Percentiles rank a stretch among this genome's conserved stretches.
phyloP scores from a whole-genome alignment of 495 filamentous ascomycete species.

The Beverwykella pulmonaria region DNA sequence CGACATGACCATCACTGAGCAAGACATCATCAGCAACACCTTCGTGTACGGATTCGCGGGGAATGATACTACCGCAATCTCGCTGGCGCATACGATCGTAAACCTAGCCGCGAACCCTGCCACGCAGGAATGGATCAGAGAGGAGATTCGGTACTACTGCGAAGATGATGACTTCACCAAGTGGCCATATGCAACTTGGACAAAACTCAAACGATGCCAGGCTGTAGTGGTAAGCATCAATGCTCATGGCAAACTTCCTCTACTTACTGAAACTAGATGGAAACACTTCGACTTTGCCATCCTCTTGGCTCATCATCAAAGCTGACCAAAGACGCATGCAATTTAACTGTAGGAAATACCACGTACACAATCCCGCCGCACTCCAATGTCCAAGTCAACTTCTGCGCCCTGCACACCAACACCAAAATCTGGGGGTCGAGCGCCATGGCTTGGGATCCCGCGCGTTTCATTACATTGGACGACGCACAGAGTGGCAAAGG shows the following conservation, averaged over 20 bases:
- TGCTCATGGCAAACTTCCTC: no score
- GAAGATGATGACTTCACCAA: constrained; percentile 17
- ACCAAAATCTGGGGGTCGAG: constrained; percentile 28
- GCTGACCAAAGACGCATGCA: no score
- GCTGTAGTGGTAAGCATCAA: constrained; percentile 31
- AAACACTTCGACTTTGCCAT: constrained; percentile 27
- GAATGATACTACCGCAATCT: constrained; percentile 41
- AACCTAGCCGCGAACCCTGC: constrained; percentile 32
- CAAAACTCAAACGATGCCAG: constrained; percentile 26
- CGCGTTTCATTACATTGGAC: constrained; percentile 22
- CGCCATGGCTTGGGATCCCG: constrained; percentile 12
- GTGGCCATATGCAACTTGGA: no score
- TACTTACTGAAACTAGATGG: constrained; percentile 20
- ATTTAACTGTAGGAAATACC: no score
- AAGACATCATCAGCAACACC: constrained; percentile 39
- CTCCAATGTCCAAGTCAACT: background rate
- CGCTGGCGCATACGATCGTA: constrained; percentile 21
- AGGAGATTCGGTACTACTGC: constrained; percentile 35
- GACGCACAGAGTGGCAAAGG: no score
- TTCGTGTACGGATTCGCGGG: constrained; percentile 39
- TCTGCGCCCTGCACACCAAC: constrained; percentile 22
- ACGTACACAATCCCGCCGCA: background rate
- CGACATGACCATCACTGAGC: no score
- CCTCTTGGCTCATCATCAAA: no score
- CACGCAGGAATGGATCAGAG: constrained; percentile 41